Evolutionary conservation across 1,284 basidiomycete genomes (phyloP).

Genomic region (Wallemia ichthyophaga): DNA sequence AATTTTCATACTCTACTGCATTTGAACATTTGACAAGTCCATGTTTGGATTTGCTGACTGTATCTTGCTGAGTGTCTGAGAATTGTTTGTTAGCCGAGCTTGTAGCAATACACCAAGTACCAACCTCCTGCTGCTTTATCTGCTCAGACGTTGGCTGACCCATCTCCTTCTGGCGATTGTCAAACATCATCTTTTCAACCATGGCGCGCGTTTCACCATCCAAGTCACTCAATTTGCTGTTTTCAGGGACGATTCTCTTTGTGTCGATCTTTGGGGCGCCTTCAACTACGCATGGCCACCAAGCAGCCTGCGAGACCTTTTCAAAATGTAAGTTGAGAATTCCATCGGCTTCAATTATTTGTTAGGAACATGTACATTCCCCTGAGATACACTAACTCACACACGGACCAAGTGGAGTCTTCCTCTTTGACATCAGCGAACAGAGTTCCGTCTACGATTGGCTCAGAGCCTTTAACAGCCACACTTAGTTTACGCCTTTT

Average conservation of each 20-base stretch:
- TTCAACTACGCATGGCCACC: conserved; percentile 93
- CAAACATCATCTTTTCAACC: conserved; percentile 99
- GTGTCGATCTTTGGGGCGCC: conserved; percentile 94
- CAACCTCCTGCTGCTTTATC: conserved; percentile 55
- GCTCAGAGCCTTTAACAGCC: conserved; percentile 53
- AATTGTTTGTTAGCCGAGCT: background rate
- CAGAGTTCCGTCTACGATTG: conserved; percentile 65
- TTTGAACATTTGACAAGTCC: conserved; percentile 76
- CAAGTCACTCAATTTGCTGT: conserved; percentile 82
- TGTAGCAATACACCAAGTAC: conserved; percentile 6
- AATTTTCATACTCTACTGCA: conserved; percentile 21
- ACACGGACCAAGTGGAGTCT: conserved; percentile 87
- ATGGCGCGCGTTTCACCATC: conserved; percentile 85
- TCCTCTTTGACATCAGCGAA: conserved; percentile 81
- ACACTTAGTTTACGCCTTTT: conserved; percentile 54
- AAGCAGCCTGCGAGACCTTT: conserved; percentile 56
- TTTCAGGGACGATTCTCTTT: conserved; percentile 77
- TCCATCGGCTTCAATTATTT: background rate
- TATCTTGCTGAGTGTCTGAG: conserved; percentile 56
- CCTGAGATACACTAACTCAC: conserved; percentile 20
- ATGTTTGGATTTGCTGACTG: conserved; percentile 69
- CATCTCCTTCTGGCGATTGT: conserved; percentile 95
- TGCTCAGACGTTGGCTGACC: conserved; percentile 82
- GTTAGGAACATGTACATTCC: background rate
- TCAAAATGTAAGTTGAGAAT: conserved; percentile 30